A percentile compares a stretch with the other conserved stretches of the same genome.
Evolutionary conservation across 441 rosid genomes (phyloP).

Genomic region (Adansonia rubrostipa): DNA sequence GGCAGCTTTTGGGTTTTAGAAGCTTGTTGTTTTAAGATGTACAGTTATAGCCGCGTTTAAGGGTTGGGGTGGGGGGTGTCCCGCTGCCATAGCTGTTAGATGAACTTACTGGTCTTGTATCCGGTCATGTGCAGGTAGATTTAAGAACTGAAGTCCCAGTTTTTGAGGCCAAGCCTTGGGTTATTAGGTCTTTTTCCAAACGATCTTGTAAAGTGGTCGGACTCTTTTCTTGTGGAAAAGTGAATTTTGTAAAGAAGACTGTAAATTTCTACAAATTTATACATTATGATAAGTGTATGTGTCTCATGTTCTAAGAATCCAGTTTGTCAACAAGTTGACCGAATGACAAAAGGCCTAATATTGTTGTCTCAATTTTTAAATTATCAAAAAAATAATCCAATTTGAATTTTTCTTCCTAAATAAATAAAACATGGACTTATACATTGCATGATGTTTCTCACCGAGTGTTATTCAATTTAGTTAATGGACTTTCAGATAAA

Average conservation of each 20-base stretch:
- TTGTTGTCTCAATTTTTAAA: too few relatives aligned
- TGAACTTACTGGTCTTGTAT: conserved; percentile 3
- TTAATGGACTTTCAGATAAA: too few relatives aligned
- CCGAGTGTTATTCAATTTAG: too few relatives aligned
- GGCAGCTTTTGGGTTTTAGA: neutral
- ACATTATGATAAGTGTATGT: too few relatives aligned
- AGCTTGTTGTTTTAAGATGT: neutral
- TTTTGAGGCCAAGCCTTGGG: neutral
- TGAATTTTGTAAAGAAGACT: neutral
- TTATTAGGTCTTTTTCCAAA: neutral
- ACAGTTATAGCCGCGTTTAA: neutral
- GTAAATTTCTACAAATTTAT: neutral
- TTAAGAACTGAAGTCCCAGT: neutral
- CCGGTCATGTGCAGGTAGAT: neutral
- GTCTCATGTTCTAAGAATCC: neutral
- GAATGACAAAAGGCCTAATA: too few relatives aligned
- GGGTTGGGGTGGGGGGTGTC: neutral
- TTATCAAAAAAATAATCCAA: too few relatives aligned
- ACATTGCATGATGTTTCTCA: too few relatives aligned
- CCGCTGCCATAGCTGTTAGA: neutral
- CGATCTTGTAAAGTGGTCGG: neutral
- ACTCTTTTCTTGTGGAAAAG: neutral
- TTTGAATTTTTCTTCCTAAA: too few relatives aligned
- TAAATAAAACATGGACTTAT: too few relatives aligned
- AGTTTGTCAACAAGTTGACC: too few relatives aligned